Evolutionary conservation across 352 stramenopile genomes (phyloP).

Genomic region (Phytophthora pluvialis): DNA sequence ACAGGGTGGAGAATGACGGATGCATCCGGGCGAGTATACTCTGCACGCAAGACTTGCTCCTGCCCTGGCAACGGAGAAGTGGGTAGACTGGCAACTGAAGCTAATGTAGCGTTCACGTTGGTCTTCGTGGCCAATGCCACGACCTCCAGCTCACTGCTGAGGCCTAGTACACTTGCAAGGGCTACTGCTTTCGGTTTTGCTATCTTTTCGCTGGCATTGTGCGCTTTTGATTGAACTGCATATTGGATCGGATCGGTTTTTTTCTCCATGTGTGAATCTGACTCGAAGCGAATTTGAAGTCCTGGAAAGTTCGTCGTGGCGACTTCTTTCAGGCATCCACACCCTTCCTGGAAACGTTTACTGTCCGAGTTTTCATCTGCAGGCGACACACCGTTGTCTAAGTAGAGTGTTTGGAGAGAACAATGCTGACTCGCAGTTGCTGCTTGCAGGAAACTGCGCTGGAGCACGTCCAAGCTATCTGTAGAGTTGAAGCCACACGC

Average conservation of each 20-base stretch:
- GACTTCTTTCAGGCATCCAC: constrained; percentile 15
- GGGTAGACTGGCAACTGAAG: constrained; percentile 17
- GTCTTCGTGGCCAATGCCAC: constrained; percentile 28
- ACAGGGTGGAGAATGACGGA: constrained; percentile 17
- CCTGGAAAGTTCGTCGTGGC: constrained; percentile 25
- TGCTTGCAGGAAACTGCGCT: constrained; percentile 35
- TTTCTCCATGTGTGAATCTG: constrained; percentile 12
- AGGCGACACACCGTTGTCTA: constrained; percentile 10
- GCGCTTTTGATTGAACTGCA: background rate
- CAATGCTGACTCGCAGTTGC: constrained; percentile 34
- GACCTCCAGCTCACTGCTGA: constrained; percentile 26
- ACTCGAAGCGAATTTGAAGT: constrained; percentile 22
- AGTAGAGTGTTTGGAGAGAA: constrained; percentile 20
- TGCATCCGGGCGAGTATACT: constrained; percentile 9
- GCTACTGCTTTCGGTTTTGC: no score
- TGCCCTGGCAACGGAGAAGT: constrained; percentile 4
- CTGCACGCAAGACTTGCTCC: constrained; percentile 1
- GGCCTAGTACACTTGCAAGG: background rate
- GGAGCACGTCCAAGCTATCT: constrained; percentile 19
- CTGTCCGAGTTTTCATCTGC: constrained; percentile 6
- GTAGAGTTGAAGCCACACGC: constrained; percentile 39
- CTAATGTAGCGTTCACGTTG: constrained; percentile 30
- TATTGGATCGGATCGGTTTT: background rate
- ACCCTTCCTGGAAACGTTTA: constrained; percentile 12
- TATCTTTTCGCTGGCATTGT: background rate